Evolutionary conservation across 2,329 filamentous ascomycete genomes (phyloP), one percentile per base, ranked within the genome.

Genomic region (Alternaria triticimaculans): DNA sequence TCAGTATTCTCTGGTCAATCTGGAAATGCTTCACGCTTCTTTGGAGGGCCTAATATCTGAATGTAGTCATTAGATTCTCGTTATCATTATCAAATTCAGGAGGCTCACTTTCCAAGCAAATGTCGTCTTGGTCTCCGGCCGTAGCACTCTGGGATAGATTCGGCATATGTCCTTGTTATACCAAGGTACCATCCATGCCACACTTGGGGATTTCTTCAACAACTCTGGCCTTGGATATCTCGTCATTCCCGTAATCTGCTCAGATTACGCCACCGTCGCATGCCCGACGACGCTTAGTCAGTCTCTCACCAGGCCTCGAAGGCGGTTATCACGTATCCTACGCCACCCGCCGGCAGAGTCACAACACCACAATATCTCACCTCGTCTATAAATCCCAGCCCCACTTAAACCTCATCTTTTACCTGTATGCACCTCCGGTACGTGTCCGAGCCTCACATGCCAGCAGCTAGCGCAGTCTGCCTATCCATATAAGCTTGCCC

Each of bases 401-500:
- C 23, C 55, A 41, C 55, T 37, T 20, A 33, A 12, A 8, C 20
- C 8, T 46, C 63, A 3, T 63, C 58, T 67, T 54, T 68, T 30
- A 69, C 65, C 59, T 60, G 30, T 46, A 30, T 58, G 25, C 25
- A 56, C 30, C 33, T 10, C 33, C 46, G 26, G 5, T 50, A 4
- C 15, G 11, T 23, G 10, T 45, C 44, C 10, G n/a, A 44, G 53
- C 7, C 43, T 18, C 23, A 12, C 33, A 65, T 59, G 63, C 58
- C 8, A 30, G 55, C 30, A 23, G 7, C 10, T 44, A 54, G 41
- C n/a, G 53, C 25, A 58, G 23, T 12, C 6, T 30, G 4, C 3
- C 37, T 11, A 3, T 18, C 46, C 56, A 69, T 72, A 74, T 72
- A 74, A 70, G 30, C 55, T 44, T 51, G 28, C 25, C 43, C 53